Base-by-base conservation (phyloP, 2,329 filamentous ascomycete species). In the Elsinoe ampelina region DNA sequence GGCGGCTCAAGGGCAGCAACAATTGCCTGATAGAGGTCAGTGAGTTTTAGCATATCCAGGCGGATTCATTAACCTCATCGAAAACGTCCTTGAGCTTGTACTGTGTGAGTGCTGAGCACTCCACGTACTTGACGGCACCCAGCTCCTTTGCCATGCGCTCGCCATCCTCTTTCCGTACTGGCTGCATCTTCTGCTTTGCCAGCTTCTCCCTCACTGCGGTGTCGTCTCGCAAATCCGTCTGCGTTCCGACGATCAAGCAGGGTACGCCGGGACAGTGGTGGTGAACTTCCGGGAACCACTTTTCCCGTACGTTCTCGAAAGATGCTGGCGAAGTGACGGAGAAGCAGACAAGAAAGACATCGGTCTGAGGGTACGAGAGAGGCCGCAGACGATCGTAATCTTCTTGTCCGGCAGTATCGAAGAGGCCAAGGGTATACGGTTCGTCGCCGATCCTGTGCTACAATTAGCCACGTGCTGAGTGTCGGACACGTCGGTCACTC, bases 81-180 rank as follows among this genome's bases (percentile, higher is more conserved):
- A 98, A 98, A 15, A 98, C 93, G 70, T 97, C 93, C 80, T 98
- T 98, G 63, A 98, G 77, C 76, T 96, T 96, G 77, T 91, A 96
- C 77, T 98, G 93, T 61, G 93, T 97, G 72, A 98, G 77, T 58
- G 93, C 93, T 70, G 91, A 96, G 78, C 93, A 98, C 77, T 98
- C 93, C 62, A 97, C 93, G 67, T 98, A 98, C 79, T 96, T 97
- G 66, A 98, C 89, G 4, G 93, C 93, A 60, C 90, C 90, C n/a
- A 97, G 77, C 61, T 97, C 92, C 77, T 92, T 95, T 2, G 93
- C 92, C 89, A 97, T 96, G 65, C 84, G 80, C 73, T 97, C 92
- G 55, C 93, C 93, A 63, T 96, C 91, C 72, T 95, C 90, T 72
- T 87, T 90, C 70, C 84, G 82, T 60, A 98, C 91, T 2, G 92